Percentiles rank a stretch among this genome's conserved stretches.
These are phyloP conservation scores for Narthecium ossifragum DNA, from an alignment of 106 monocot genomes.

Conservation along the genomic window DNA sequence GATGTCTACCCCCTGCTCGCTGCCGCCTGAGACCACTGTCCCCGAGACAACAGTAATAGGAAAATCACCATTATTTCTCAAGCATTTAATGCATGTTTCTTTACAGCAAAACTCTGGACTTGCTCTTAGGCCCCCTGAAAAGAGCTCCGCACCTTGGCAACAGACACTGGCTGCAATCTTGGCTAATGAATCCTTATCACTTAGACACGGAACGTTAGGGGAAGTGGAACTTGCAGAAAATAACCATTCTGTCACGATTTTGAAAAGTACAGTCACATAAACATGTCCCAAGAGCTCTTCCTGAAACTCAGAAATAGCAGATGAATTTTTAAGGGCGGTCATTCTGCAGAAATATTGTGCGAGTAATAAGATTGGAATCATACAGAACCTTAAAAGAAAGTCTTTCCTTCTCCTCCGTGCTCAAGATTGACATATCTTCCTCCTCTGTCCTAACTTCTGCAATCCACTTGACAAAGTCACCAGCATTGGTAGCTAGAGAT, in stretches of 20 bases:
- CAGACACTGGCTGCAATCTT: slow-evolving; percentile 68
- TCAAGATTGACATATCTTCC: slow-evolving; percentile 46
- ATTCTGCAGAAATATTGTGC: too few relatives aligned
- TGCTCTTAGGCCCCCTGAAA: slow-evolving; percentile 29
- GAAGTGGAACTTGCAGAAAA: slow-evolving; percentile 27
- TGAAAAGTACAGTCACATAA: slow-evolving; percentile 59
- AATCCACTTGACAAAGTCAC: slow-evolving; percentile 89
- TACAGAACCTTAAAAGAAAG: slow-evolving; percentile 64
- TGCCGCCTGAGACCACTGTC: slow-evolving; percentile 52
- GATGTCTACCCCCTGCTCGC: slow-evolving; percentile 70
- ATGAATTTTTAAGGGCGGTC: too few relatives aligned
- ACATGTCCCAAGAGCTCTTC: slow-evolving; percentile 73
- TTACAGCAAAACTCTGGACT: slow-evolving; percentile 42
- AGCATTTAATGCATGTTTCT: slow-evolving; percentile 47
- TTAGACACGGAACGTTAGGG: slow-evolving; percentile 13
- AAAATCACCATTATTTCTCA: slow-evolving; percentile 31
- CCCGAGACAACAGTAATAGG: slow-evolving; percentile 50
- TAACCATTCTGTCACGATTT: slow-evolving; percentile 47
- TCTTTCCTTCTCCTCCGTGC: slow-evolving; percentile 77
- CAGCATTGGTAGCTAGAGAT: slow-evolving; percentile 61
- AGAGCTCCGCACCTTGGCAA: slow-evolving; percentile 66
- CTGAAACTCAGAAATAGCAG: slow-evolving; percentile 28
- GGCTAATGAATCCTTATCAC: slow-evolving; percentile 31
- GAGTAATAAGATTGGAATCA: slow-evolving; percentile 1
- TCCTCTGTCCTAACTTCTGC: slow-evolving; percentile 74